Conservation (phyloP, 2,329 filamentous ascomycete genomes). For the Fonsecaea multimorphosa region DNA sequence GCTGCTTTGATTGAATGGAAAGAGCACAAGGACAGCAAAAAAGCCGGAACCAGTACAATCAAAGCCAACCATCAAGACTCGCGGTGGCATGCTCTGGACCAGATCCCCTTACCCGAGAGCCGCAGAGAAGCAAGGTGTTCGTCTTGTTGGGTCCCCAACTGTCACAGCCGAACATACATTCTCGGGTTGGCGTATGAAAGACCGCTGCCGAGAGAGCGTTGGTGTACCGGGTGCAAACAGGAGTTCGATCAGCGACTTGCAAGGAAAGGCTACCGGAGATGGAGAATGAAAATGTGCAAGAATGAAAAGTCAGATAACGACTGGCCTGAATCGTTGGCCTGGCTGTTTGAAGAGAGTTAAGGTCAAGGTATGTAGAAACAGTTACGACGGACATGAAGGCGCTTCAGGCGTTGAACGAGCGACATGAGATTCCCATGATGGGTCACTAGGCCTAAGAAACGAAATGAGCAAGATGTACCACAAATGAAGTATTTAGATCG, state of each 20-base stretch:
- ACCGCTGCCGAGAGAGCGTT: slow-evolving; percentile 29
- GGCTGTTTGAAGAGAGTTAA: slow-evolving; percentile 8
- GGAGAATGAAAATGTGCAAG: not conserved
- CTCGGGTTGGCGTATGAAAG: slow-evolving; percentile 28
- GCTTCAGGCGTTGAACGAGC: not conserved
- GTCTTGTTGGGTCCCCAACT: slow-evolving; percentile 32
- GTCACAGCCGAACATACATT: slow-evolving; percentile 23
- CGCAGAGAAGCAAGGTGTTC: slow-evolving; percentile 29
- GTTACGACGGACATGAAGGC: not conserved
- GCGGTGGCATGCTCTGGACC: slow-evolving; percentile 29
- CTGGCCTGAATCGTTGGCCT: slow-evolving; percentile 10
- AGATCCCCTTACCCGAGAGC: slow-evolving; percentile 26
- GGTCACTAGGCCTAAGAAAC: not conserved
- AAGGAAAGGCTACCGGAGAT: slow-evolving; percentile 19
- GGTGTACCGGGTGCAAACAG: slow-evolving; percentile 28
- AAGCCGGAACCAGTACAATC: not conserved
- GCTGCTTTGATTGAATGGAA: slow-evolving; percentile 33
- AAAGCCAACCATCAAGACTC: not conserved
- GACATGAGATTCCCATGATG: not conserved
- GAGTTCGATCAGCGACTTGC: slow-evolving; percentile 23
- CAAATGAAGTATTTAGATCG: not conserved
- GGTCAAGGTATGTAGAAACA: not conserved
- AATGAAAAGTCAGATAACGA: not conserved
- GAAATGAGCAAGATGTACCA: not conserved
- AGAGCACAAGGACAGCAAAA: slow-evolving; percentile 16